Conservation (phyloP, 139 green algal species). For the Chlorella sp. region DNA sequence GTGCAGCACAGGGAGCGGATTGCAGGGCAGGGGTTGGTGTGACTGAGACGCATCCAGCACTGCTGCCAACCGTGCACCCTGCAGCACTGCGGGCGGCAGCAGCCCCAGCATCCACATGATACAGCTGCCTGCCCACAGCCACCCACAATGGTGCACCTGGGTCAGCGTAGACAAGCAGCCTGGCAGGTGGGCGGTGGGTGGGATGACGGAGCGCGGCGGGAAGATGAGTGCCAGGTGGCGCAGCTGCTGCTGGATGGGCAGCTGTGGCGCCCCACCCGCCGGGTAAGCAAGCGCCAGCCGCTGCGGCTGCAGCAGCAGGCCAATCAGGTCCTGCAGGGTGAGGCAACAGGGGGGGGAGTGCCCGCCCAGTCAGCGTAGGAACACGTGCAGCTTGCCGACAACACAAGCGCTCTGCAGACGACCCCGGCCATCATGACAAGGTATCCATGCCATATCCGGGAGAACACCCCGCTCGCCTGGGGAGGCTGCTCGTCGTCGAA, state of each 20-base stretch:
- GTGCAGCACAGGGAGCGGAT: background rate
- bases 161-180: background rate
- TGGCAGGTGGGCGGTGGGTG: background rate
- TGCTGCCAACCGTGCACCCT: too few relatives aligned
- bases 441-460: too few relatives aligned
- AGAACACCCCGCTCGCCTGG: background rate
- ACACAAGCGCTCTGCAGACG: too few relatives aligned
- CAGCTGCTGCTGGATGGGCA: background rate
- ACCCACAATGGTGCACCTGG: background rate
- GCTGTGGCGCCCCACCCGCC: background rate
- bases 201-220: constrained; percentile 9
- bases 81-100: too few relatives aligned
- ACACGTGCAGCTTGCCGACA: too few relatives aligned
- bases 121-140: background rate
- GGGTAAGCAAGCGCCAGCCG: background rate
- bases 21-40: too few relatives aligned
- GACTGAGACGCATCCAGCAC: too few relatives aligned
- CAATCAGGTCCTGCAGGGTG: background rate
- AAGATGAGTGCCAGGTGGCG: constrained; percentile 20
- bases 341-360: background rate
- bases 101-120: too few relatives aligned
- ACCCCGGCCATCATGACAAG: too few relatives aligned
- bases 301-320: background rate
- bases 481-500: background rate
- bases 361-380: too few relatives aligned